Evolutionary conservation across 1,284 basidiomycete genomes (phyloP).

Genomic region (Trichosporon sp.): DNA sequence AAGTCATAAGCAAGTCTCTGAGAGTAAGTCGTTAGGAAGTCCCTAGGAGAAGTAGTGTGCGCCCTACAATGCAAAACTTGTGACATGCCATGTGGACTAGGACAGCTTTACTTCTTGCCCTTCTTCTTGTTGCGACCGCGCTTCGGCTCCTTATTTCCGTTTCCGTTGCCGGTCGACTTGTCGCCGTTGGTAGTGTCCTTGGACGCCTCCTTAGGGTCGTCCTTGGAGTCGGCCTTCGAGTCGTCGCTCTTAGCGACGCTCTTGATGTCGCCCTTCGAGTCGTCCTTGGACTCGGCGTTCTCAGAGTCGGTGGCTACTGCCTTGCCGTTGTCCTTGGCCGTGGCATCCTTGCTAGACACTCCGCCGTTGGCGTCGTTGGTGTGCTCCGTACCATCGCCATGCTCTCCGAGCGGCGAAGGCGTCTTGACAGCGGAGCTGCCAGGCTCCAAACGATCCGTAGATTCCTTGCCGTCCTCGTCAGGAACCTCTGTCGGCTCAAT

Average conservation of each 20-base stretch:
- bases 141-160: neutral
- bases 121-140: neutral
- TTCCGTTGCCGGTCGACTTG: neutral
- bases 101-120: neutral
- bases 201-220: neutral
- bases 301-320: too few species aligned
- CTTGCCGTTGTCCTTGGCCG: slow-evolving; percentile 3
- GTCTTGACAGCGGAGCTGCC: neutral
- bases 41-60: neutral
- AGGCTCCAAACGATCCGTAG: neutral
- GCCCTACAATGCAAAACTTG: neutral
- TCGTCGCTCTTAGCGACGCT: neutral
- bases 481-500: neutral
- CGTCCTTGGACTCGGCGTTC: neutral
- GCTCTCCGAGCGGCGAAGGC: neutral
- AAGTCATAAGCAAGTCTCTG: too few species aligned
- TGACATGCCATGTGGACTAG: neutral
- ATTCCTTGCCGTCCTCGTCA: neutral
- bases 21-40: too few species aligned
- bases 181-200: neutral
- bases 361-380: neutral
- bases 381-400: neutral
- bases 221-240: slow-evolving; percentile 3
- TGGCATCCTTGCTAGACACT: neutral
- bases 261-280: neutral